phyloP scores from a whole-genome alignment of 2,329 filamentous ascomycete species.

The Penicillium sp. region DNA sequence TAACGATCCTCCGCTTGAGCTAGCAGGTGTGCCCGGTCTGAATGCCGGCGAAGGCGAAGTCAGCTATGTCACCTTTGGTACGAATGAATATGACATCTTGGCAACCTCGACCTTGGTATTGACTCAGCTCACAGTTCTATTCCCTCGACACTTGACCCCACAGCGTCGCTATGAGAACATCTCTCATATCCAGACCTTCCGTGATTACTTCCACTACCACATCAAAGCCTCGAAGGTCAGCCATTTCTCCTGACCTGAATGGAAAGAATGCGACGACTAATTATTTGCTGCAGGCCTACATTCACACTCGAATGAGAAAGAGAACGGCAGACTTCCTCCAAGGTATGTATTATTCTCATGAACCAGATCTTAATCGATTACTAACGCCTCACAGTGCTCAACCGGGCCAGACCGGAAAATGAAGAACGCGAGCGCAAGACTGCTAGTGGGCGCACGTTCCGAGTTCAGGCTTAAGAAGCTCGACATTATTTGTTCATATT shows the following conservation, averaged over 20 bases:
- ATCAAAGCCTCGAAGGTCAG: conserved; percentile 93
- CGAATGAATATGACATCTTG: conserved; percentile 22
- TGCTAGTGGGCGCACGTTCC: conserved; percentile 90
- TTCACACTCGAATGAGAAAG: conserved; percentile 96
- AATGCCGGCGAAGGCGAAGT: conserved; percentile 75
- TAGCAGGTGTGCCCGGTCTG: conserved; percentile 83
- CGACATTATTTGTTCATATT: conserved; percentile 23
- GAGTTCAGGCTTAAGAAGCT: conserved; percentile 50
- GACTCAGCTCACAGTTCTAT: conserved; percentile 63
- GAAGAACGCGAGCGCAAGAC: conserved; percentile 99
- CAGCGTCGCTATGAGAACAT: conserved; percentile 93
- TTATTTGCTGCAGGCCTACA: conserved; percentile 66
- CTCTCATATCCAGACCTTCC: conserved; percentile 99
- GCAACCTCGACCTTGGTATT: conserved; percentile 8
- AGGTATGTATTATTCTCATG: conserved; percentile 54
- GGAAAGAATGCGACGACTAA: conserved; percentile 2
- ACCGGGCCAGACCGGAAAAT: conserved; percentile 87
- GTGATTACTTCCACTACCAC: conserved; percentile 99
- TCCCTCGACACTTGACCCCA: conserved; percentile 86
- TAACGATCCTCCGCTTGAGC: conserved; percentile 87
- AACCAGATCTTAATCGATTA: background rate
- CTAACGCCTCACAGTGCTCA: conserved; percentile 66
- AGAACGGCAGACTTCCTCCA: conserved; percentile 97
- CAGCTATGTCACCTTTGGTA: conserved; percentile 97
- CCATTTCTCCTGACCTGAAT: background rate